Evolutionary conservation across 495 filamentous ascomycete species (phyloP).

Genomic region (Parachaetomium inaequale): DNA sequence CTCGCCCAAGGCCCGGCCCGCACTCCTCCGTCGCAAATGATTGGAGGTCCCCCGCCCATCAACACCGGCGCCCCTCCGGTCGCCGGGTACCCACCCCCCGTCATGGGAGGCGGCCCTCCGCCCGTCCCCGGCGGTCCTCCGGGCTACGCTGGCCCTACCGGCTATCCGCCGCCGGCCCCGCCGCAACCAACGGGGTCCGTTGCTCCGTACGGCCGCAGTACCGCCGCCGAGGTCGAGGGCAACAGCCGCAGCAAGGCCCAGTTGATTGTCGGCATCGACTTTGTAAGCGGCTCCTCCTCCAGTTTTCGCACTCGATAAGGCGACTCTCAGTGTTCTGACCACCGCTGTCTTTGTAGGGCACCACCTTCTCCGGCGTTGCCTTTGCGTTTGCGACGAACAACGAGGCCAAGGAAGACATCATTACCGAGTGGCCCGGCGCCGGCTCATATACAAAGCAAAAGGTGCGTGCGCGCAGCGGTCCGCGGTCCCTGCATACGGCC

Average conservation of each 20-base stretch:
- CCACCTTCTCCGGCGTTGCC: constrained; percentile 71
- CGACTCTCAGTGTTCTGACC: constrained; percentile 23
- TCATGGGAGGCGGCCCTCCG: constrained; percentile 52
- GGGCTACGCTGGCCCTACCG: constrained; percentile 35
- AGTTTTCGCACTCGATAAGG: not conserved
- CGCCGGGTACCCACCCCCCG: constrained; percentile 50
- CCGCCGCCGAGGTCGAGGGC: constrained; percentile 80
- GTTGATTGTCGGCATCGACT: constrained; percentile 77
- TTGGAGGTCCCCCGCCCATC: constrained; percentile 68
- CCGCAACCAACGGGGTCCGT: constrained; percentile 39
- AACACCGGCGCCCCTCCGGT: constrained; percentile 58
- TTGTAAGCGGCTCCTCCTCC: constrained; percentile 52
- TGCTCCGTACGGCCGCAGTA: constrained; percentile 50
- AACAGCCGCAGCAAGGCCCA: constrained; percentile 76
- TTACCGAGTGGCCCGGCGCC: constrained; percentile 72
- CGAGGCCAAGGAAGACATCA: constrained; percentile 75
- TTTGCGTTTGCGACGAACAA: constrained; percentile 74
- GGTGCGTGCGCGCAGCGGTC: constrained; percentile 35
- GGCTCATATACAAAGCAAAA: constrained; percentile 75
- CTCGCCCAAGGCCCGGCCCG: constrained; percentile 45
- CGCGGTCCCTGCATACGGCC: not conserved
- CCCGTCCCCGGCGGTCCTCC: constrained; percentile 52
- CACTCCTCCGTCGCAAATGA: constrained; percentile 58
- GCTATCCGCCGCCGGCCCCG: constrained; percentile 45
- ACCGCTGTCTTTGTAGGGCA: constrained; percentile 48